A percentile compares a stretch with the other conserved stretches of the same genome.
Evolutionary conservation across 1,284 basidiomycete genomes (phyloP).

Genomic region (Chondrostereum purpureum): DNA sequence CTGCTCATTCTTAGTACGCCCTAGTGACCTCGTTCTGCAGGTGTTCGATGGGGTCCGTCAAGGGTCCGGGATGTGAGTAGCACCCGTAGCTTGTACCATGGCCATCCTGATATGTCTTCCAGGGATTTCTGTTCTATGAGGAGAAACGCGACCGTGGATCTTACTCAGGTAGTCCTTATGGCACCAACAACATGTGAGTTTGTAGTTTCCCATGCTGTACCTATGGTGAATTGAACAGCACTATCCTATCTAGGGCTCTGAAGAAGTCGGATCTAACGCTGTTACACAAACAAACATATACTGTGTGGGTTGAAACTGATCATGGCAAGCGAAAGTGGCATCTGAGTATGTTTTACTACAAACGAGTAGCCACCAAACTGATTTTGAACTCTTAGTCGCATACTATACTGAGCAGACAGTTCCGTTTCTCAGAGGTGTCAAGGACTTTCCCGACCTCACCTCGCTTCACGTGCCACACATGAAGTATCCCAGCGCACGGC

Average conservation of each 20-base stretch:
- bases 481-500: slow-evolving; percentile 63
- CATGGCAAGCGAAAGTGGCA: slow-evolving; percentile 73
- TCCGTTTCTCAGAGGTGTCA: slow-evolving; percentile 50
- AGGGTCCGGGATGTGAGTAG: slow-evolving; percentile 60
- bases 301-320: slow-evolving; percentile 61
- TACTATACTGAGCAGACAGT: slow-evolving; percentile 69
- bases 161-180: slow-evolving; percentile 34
- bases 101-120: slow-evolving; percentile 9
- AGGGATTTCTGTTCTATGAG: slow-evolving; percentile 78
- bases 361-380: slow-evolving; percentile 8
- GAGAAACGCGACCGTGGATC: slow-evolving; percentile 52
- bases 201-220: slow-evolving; percentile 1
- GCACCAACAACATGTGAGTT: slow-evolving; percentile 31
- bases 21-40: slow-evolving; percentile 36
- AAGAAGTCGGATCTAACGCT: slow-evolving; percentile 19
- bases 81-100: slow-evolving; percentile 3
- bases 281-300: slow-evolving; percentile 76
- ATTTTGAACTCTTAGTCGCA: slow-evolving; percentile 44
- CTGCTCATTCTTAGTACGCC: no score
- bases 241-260: slow-evolving; percentile 21
- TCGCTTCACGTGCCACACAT: slow-evolving; percentile 55
- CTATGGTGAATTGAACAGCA: not conserved
- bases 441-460: slow-evolving; percentile 54
- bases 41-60: slow-evolving; percentile 73
- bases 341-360: slow-evolving; percentile 44